Evolutionary conservation across 2,329 filamentous ascomycete species (phyloP).

Genomic region (Mollisiaceae sp.): DNA sequence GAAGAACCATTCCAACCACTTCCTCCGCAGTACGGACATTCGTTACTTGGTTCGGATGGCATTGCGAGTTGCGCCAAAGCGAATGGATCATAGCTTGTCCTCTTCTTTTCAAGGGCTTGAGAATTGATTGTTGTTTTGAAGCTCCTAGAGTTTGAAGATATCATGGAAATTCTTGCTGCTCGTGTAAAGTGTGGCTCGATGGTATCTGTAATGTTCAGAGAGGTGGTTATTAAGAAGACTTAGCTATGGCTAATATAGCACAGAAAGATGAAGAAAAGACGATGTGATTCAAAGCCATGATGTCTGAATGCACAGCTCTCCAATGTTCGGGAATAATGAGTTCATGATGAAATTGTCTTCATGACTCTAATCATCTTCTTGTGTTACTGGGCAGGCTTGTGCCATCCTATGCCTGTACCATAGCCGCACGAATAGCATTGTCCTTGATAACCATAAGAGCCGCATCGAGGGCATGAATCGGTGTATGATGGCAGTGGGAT

Average conservation of each 20-base stretch:
- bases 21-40: background rate
- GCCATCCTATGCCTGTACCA: background rate
- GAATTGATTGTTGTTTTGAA: too few species aligned
- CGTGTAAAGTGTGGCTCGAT: background rate
- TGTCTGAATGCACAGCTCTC: background rate
- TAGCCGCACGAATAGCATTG: conserved; percentile 12
- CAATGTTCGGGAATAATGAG: background rate
- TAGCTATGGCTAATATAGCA: background rate
- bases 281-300: background rate
- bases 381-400: background rate
- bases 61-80: too few species aligned
- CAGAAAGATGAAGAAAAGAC: background rate
- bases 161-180: background rate
- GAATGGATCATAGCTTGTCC: too few species aligned
- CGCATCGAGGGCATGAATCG: conserved; percentile 8
- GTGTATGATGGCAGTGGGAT: background rate
- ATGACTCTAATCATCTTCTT: background rate
- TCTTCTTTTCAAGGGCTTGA: too few species aligned
- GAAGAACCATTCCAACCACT: conserved; percentile 4
- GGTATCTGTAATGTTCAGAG: background rate
- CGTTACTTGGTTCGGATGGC: background rate
- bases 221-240: too few species aligned
- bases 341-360: background rate
- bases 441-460: background rate
- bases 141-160: too few species aligned